Conservation (phyloP, 164 flowering plant species). For the Nymphaea thermarum region DNA sequence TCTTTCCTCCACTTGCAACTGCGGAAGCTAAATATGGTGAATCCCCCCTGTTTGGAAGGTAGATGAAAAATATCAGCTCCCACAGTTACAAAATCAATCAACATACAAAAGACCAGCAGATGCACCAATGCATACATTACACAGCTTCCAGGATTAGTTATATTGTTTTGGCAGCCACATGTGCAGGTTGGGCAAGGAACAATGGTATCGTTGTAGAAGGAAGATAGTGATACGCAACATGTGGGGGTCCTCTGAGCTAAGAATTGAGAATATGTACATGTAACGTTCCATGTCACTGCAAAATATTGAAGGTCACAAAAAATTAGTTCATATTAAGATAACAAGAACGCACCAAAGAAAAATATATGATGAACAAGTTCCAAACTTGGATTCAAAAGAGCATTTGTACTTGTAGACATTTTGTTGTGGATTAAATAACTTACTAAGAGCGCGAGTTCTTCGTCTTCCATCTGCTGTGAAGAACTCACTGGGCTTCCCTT, state of each 20-base stretch:
- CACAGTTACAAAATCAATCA: background rate
- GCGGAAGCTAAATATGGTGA: conserved; percentile 45
- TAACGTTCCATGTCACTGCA: conserved; percentile 86
- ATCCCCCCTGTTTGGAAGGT: conserved; percentile 25
- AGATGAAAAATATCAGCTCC: background rate
- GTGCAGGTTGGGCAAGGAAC: conserved; percentile 60
- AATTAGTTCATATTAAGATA: background rate
- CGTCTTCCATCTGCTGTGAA: conserved; percentile 41
- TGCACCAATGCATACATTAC: conserved; percentile 27
- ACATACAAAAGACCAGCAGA: background rate
- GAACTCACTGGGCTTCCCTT: conserved; percentile 45
- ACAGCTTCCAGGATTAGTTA: conserved; percentile 34
- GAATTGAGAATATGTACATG: conserved; percentile 72
- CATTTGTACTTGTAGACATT: background rate
- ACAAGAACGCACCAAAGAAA: background rate
- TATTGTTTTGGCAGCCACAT: conserved; percentile 55
- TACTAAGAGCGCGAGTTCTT: conserved; percentile 67
- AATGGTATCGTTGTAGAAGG: conserved; percentile 54
- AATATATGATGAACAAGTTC: background rate
- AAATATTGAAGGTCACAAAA: background rate
- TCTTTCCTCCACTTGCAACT: conserved; percentile 22
- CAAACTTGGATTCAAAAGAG: background rate
- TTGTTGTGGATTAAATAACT: conserved; percentile 10
- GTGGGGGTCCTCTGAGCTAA: conserved; percentile 55
- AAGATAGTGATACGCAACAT: conserved; percentile 75